A percentile compares a stretch with the other conserved stretches of the same genome.
phyloP scores from a whole-genome alignment of 257 asterid genomes.

The Fraxinus excelsior region DNA sequence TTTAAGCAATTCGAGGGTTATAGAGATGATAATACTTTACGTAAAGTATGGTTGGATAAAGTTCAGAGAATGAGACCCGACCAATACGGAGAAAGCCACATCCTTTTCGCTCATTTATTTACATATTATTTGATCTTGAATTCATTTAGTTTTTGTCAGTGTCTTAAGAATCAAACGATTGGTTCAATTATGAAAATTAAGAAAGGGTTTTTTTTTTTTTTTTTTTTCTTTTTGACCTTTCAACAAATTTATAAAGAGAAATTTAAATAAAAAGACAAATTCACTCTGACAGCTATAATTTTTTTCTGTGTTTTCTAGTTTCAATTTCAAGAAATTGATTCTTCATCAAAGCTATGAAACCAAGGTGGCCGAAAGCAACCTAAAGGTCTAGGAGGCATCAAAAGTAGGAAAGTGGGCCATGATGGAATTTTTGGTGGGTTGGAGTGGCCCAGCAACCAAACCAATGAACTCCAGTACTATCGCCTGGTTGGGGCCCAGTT shows the following conservation, averaged over 20 bases:
- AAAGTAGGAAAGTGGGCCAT: slow-evolving; percentile 38
- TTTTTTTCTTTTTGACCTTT: background rate
- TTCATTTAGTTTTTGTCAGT: too few species aligned
- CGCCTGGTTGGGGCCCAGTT: slow-evolving; percentile 24
- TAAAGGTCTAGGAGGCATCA: background rate
- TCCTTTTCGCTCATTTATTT: too few species aligned
- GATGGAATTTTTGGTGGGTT: background rate
- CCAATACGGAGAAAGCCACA: too few species aligned
- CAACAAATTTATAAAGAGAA: background rate
- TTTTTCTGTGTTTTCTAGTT: background rate
- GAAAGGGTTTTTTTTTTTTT: too few species aligned
- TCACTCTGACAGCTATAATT: background rate
- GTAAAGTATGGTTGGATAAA: too few species aligned
- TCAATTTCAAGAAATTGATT: background rate
- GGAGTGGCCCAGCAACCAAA: slow-evolving; percentile 16
- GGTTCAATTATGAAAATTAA: too few species aligned
- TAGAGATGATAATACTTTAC: too few species aligned
- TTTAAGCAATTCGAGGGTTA: too few species aligned
- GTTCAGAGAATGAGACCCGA: too few species aligned
- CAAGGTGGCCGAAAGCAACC: background rate
- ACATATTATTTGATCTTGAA: too few species aligned
- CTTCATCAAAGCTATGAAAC: background rate
- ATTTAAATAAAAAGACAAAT: background rate
- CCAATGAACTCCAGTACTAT: slow-evolving; percentile 29
- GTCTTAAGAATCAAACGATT: background rate